A percentile compares a stretch with the other conserved stretches of the same genome.
Evolutionary conservation across 306 rosid species (phyloP).

Genomic region (Sphenostylis stenocarpa): DNA sequence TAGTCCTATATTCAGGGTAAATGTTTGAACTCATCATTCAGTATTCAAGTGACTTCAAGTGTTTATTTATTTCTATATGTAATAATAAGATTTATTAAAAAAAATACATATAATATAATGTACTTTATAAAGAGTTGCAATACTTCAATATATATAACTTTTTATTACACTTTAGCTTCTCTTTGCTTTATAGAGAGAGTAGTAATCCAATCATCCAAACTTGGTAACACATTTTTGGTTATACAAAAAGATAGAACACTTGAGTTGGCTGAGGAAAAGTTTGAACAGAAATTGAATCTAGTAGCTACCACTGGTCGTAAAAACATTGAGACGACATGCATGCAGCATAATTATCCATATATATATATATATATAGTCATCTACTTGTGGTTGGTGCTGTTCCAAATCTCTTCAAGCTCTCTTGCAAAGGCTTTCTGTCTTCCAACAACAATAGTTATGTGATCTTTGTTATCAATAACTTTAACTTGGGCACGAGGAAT

Average conservation of each 20-base stretch:
- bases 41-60: too few relatives aligned
- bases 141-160: background rate
- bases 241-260: conserved; percentile 23
- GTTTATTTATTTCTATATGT: too few relatives aligned
- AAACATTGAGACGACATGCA: conserved; percentile 21
- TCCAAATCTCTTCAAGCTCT: conserved; percentile 87
- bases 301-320: background rate
- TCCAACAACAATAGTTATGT: conserved; percentile 87
- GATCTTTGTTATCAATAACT: conserved; percentile 76
- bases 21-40: too few relatives aligned
- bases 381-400: conserved; percentile 38
- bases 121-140: too few relatives aligned
- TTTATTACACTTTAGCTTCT: background rate
- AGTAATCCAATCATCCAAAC: background rate
- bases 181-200: background rate
- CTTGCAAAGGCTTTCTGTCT: conserved; percentile 72
- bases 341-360: background rate
- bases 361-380: too few relatives aligned
- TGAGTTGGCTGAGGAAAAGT: background rate
- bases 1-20: too few relatives aligned
- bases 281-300: conserved; percentile 15
- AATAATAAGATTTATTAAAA: too few relatives aligned
- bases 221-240: background rate
- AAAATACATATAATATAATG: too few relatives aligned
- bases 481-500: conserved; percentile 70